These are phyloP conservation scores for Cyclocybe aegerita DNA, from an alignment of 768 basidiomycete genomes.

Conservation along the genomic window DNA sequence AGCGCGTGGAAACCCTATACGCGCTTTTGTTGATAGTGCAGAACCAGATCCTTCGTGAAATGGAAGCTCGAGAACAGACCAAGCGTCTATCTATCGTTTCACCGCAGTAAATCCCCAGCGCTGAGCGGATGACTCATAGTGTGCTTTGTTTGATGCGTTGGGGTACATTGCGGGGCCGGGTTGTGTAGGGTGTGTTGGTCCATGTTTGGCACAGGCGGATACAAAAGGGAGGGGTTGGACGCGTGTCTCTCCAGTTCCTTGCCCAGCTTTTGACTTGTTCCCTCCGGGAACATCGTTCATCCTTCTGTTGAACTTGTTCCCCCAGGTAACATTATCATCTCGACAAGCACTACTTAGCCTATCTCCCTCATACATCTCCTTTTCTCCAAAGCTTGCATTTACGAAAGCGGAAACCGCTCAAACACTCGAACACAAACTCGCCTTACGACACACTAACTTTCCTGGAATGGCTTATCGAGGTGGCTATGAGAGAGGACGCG, in stretches of 20 bases:
- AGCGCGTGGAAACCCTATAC: slow-evolving; percentile 68
- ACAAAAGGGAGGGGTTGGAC: not conserved
- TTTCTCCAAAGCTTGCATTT: not conserved
- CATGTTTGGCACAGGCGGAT: not conserved
- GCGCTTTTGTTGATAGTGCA: slow-evolving; percentile 58
- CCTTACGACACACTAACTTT: not conserved
- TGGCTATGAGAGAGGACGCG: slow-evolving; percentile 35
- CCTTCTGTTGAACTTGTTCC: slow-evolving; percentile 21
- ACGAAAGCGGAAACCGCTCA: no score
- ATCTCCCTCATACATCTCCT: not conserved
- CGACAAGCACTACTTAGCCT: not conserved
- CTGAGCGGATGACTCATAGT: no score
- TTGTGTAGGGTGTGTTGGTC: slow-evolving; percentile 6
- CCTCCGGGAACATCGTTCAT: slow-evolving; percentile 25
- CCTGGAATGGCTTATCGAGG: slow-evolving; percentile 27
- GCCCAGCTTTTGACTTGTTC: slow-evolving; percentile 21
- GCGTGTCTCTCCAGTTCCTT: slow-evolving; percentile 9
- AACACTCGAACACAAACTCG: no score
- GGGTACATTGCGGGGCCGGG: not conserved
- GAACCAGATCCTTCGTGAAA: slow-evolving; percentile 53
- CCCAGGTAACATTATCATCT: slow-evolving; percentile 23
- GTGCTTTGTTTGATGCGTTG: not conserved
- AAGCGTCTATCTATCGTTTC: no score
- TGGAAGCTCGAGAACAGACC: slow-evolving; percentile 6
- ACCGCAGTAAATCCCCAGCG: no score